These are phyloP conservation scores for Neocatenulostroma microsporum DNA, from an alignment of 2,329 filamentous ascomycete genomes.

Conservation along the genomic window DNA sequence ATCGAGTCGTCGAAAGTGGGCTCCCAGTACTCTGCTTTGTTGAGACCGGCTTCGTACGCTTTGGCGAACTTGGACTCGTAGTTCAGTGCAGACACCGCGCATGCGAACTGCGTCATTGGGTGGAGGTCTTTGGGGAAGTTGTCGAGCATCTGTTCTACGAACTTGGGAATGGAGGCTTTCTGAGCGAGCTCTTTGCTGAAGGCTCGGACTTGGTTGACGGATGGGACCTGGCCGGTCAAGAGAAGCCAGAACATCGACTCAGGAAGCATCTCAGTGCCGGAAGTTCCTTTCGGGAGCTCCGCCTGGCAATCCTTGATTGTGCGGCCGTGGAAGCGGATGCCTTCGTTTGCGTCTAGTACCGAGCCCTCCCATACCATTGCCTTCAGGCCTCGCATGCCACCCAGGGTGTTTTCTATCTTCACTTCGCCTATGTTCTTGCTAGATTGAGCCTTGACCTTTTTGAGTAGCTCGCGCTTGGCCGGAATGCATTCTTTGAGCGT, in stretches of 20 bases:
- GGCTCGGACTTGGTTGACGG: constrained; percentile 67
- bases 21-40: constrained; percentile 98
- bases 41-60: constrained; percentile 80
- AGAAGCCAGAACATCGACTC: constrained; percentile 99
- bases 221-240: constrained; percentile 84
- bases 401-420: constrained; percentile 87
- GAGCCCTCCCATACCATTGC: constrained; percentile 99
- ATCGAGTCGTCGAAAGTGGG: constrained; percentile 95
- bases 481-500: constrained; percentile 79
- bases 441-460: constrained; percentile 81
- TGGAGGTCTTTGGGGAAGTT: constrained; percentile 83
- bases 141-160: constrained; percentile 82
- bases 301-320: constrained; percentile 98
- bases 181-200: constrained; percentile 83
- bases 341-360: constrained; percentile 91
- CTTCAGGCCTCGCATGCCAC: constrained; percentile 91
- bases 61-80: constrained; percentile 90
- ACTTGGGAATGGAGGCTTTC: constrained; percentile 71
- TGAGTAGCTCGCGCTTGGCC: constrained; percentile 84
- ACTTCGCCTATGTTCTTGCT: constrained; percentile 82
- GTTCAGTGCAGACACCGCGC: constrained; percentile 91
- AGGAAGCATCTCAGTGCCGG: constrained; percentile 93
- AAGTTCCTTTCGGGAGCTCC: constrained; percentile 83
- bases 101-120: constrained; percentile 97
- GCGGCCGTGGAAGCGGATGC: constrained; percentile 94